Evolutionary conservation across 176 grass and related monocot species (phyloP).

Genomic region (Triticum turgidum): DNA sequence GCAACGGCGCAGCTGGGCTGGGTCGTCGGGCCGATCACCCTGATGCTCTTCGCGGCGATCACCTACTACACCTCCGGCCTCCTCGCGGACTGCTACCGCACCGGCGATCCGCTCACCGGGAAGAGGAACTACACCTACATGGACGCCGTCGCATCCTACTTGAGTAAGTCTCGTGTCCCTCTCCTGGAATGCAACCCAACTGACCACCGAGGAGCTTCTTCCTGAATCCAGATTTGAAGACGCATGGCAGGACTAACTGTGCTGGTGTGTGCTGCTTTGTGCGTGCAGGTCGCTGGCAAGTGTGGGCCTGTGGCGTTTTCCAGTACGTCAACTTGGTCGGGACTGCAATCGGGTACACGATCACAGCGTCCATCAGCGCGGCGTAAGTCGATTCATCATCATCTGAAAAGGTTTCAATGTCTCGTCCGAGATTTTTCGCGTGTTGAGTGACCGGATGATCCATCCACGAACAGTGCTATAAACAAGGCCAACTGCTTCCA

Average conservation of each 20-base stretch:
- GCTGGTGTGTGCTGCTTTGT: not conserved
- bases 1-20: constrained; percentile 85
- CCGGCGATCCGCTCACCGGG: constrained; percentile 46
- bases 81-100: constrained; percentile 83
- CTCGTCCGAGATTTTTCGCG: no score
- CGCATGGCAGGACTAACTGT: not conserved
- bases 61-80: constrained; percentile 89
- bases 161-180: constrained; percentile 36
- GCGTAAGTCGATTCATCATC: constrained; percentile 50
- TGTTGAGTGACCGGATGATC: not conserved
- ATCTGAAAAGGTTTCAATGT: not conserved
- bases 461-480: constrained; percentile 48
- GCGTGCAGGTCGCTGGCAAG: constrained; percentile 57
- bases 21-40: constrained; percentile 54
- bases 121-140: constrained; percentile 89
- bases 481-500: constrained; percentile 82
- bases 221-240: constrained; percentile 5
- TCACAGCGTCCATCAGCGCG: constrained; percentile 81
- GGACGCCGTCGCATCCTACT: constrained; percentile 65
- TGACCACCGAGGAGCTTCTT: not conserved
- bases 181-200: not conserved
- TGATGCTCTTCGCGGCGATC: constrained; percentile 67
- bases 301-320: constrained; percentile 69
- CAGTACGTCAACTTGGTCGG: constrained; percentile 86
- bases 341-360: constrained; percentile 76